Evolutionary conservation across 2,329 filamentous ascomycete genomes (phyloP), one percentile per base, ranked within the genome.

Genomic region (Pseudomassariella vexata): DNA sequence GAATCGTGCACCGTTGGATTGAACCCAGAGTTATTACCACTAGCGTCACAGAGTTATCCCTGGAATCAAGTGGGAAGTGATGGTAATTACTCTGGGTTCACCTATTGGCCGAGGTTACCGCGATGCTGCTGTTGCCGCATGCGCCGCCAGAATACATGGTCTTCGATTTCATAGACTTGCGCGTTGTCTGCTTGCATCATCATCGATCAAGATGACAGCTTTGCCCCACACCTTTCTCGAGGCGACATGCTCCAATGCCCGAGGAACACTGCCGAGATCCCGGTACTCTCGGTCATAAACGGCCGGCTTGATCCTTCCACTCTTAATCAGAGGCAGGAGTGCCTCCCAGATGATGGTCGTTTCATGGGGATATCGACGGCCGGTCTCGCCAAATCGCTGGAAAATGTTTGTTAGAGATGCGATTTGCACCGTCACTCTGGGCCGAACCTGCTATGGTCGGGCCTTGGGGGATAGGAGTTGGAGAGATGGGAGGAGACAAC

Each of bases 321-420:
- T 53, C 9, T 65, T 55, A 7, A 76, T 57, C 44, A 77, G 51
- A 2, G 55, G 51, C 39, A 63, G 58, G 24, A 79, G 61, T 1
- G 63, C 69, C 24, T 61, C 42, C 73, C 72, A 79, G 2, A 71
- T 65, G 30, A 56, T 52, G 16, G 60, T 49, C 19, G 63, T 66
- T 34, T 69, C 60, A 18, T 58, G 48, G 0, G 73, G 68, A 40
- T 66, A 55, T 23, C 63, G 57, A 24, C 74, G 55, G 12, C 68
- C 62, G 21, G 66, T 72, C 50, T 78, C 74, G 3, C 74, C 74
- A 44, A 69, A 79, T 27, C 73, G 59, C 66, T 68, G 12, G n/a
- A n/a, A n/a, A n/a, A n/a, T n/a, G n/a, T n/a, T n/a, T n/a, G n/a
- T n/a, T n/a, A n/a, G n/a, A n/a, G n/a, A 23, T 23, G 21, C 21